Conservation (phyloP, 192 early-diverging fungal genomes). For the Backusella westeae region DNA sequence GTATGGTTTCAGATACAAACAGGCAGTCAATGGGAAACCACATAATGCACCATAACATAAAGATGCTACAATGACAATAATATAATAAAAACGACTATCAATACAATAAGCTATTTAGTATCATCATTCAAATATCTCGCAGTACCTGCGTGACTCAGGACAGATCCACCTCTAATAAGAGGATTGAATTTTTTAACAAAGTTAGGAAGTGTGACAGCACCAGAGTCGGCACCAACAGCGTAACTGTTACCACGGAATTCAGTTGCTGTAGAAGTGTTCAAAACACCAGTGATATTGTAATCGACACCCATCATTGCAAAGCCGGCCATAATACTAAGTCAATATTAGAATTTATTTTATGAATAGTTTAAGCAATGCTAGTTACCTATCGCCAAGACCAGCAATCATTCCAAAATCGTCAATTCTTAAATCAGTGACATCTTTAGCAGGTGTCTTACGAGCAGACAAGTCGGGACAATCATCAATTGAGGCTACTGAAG, state of each 20-base stretch:
- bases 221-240: constrained; percentile 49
- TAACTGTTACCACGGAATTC: constrained; percentile 50
- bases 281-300: background rate
- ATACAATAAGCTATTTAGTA: too few relatives aligned
- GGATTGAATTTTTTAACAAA: constrained; percentile 42
- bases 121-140: too few relatives aligned
- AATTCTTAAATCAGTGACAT: constrained; percentile 46
- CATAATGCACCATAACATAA: constrained; percentile 12
- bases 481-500: background rate
- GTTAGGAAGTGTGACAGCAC: constrained; percentile 43
- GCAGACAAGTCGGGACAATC: constrained; percentile 45
- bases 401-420: constrained; percentile 54
- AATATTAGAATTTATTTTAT: background rate
- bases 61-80: background rate
- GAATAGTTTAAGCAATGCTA: background rate
- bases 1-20: background rate
- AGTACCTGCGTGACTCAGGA: constrained; percentile 36
- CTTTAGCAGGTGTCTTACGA: constrained; percentile 24
- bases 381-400: constrained; percentile 51
- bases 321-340: constrained; percentile 52
- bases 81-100: too few relatives aligned
- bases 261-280: constrained; percentile 3
- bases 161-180: constrained; percentile 36
- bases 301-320: constrained; percentile 46
- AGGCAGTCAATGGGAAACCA: background rate